A percentile compares a stretch with the other conserved stretches of the same genome.
These are phyloP conservation scores for Nicotiana rustica DNA, from an alignment of 305 asterid genomes.

Conservation along the genomic window DNA sequence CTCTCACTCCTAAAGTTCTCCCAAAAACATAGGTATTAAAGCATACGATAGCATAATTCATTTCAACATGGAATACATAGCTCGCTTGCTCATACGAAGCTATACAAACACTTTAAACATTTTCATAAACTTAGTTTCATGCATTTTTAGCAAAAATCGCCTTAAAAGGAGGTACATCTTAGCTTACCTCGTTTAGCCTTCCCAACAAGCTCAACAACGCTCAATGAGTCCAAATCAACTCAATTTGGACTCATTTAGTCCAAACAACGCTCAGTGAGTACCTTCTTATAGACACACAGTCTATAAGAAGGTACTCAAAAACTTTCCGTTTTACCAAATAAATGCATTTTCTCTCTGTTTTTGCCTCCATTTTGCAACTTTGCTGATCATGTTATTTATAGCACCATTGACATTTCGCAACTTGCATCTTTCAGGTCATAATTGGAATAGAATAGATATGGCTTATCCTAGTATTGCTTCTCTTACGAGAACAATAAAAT, in stretches of 20 bases:
- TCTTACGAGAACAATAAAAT: conserved; percentile 20
- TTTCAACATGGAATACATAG: neutral
- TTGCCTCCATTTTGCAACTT: neutral
- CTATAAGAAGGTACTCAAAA: too few relatives aligned
- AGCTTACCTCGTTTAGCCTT: neutral
- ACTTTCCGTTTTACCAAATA: too few relatives aligned
- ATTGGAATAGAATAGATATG: conserved; percentile 1
- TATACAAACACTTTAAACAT: neutral
- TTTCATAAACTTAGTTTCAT: neutral
- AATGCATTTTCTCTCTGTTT: neutral
- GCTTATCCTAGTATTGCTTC: conserved; percentile 27
- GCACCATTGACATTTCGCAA: neutral
- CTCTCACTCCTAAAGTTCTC: neutral
- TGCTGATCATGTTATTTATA: neutral
- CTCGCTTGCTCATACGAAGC: neutral
- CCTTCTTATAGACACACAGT: too few relatives aligned
- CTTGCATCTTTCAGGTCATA: neutral
- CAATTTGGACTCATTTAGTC: neutral
- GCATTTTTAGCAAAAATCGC: neutral
- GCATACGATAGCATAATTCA: neutral
- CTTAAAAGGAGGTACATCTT: neutral
- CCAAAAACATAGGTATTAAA: neutral
- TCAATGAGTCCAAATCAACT: too few relatives aligned
- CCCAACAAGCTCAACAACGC: neutral
- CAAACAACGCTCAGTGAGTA: too few relatives aligned